These are phyloP conservation scores for Dipodascus albidus DNA, from an alignment of 805 yeast genomes.

Conservation along the genomic window DNA sequence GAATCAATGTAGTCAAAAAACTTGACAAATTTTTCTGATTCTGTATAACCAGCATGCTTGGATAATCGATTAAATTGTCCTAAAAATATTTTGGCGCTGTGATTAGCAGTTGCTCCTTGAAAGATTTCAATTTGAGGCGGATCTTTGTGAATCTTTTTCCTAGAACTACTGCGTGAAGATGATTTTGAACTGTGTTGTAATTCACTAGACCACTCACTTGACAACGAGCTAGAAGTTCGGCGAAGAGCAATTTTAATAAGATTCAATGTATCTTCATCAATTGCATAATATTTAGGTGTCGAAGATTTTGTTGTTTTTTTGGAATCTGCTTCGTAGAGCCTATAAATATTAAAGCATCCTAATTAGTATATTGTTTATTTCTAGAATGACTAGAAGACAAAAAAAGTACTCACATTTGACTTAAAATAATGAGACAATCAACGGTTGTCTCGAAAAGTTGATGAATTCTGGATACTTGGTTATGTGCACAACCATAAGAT, in stretches of 20 bases:
- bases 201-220: not conserved
- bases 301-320: not conserved
- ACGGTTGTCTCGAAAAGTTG: not conserved
- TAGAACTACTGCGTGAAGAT: not conserved
- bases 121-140: not conserved
- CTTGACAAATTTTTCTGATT: not conserved
- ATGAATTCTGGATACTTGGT: not conserved
- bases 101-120: not conserved
- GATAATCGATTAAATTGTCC: not conserved
- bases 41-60: not conserved
- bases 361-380: not conserved
- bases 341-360: not conserved
- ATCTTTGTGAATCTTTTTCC: not conserved
- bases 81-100: not conserved
- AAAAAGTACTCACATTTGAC: not conserved
- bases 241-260: not conserved
- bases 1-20: not conserved
- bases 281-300: conserved; percentile 1
- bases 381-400: not conserved
- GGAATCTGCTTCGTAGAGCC: not conserved
- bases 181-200: not conserved
- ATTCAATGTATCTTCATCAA: not conserved
- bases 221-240: not conserved
- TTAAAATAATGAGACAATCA: not conserved
- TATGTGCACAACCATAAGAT: not conserved